Evolutionary conservation across 2,329 filamentous ascomycete species (phyloP).

Genomic region (Botryotinia convoluta): DNA sequence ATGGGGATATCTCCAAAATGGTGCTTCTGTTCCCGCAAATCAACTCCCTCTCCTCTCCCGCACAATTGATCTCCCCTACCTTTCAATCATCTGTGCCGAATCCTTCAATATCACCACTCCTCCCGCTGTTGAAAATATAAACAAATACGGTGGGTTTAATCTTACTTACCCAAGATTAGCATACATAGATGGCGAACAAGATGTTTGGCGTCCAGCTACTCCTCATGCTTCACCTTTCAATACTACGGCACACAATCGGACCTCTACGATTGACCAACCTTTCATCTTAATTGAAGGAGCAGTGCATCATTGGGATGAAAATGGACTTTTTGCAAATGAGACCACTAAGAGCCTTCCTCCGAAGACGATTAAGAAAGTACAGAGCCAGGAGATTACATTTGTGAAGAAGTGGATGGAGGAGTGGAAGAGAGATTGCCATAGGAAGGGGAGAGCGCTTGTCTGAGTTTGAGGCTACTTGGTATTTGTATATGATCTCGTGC

Average conservation of each 20-base stretch:
- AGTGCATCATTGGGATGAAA: conserved; percentile 81
- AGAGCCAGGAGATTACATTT: conserved; percentile 57
- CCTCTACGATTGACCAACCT: conserved; percentile 63
- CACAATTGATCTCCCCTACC: conserved; percentile 61
- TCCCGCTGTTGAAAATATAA: conserved; percentile 64
- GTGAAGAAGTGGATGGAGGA: conserved; percentile 67
- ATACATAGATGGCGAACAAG: conserved; percentile 71
- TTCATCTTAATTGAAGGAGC: conserved; percentile 71
- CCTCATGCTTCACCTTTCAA: conserved; percentile 57
- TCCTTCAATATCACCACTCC: conserved; percentile 67
- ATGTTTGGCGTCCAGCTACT: conserved; percentile 76
- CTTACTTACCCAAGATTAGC: conserved; percentile 73
- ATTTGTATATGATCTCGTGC: background rate
- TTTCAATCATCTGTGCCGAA: conserved; percentile 59
- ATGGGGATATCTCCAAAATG: conserved; percentile 79
- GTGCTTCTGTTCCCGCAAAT: conserved; percentile 62
- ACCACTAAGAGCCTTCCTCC: conserved; percentile 56
- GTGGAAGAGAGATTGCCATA: conserved; percentile 41
- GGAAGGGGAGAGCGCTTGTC: background rate
- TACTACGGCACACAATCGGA: conserved; percentile 50
- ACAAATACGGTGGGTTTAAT: conserved; percentile 71
- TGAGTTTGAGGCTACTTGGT: background rate
- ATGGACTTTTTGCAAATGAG: conserved; percentile 62
- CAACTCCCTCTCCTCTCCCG: conserved; percentile 71
- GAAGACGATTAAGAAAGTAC: conserved; percentile 54